Percentiles rank a stretch among this genome's conserved stretches.
Evolutionary conservation across 2,329 filamentous ascomycete species (phyloP).

Genomic region (Fusarium falciforme): DNA sequence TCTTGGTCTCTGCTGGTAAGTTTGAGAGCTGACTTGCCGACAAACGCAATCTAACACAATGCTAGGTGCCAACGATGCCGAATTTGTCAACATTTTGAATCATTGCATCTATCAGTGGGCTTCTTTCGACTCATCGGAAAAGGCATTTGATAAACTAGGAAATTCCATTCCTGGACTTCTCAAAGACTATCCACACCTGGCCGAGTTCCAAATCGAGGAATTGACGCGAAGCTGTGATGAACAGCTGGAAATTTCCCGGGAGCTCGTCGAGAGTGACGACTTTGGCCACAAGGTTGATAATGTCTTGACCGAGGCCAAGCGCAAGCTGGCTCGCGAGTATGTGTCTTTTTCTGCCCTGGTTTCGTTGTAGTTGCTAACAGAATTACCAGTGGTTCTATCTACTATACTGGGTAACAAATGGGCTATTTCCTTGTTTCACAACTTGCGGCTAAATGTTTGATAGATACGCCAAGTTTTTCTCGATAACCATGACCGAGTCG

Average conservation of each 20-base stretch:
- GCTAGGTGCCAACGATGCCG: neutral
- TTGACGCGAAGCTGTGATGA: neutral
- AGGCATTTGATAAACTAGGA: neutral
- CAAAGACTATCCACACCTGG: neutral
- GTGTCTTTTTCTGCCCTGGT: neutral
- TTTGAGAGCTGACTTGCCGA: no score
- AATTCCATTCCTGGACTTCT: neutral
- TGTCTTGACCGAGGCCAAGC: neutral
- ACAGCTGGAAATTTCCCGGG: neutral
- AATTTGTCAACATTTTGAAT: neutral
- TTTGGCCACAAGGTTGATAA: neutral
- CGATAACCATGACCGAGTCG: neutral
- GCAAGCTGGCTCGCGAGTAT: neutral
- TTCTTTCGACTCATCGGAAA: neutral
- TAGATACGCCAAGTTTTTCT: neutral
- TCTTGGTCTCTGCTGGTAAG: neutral
- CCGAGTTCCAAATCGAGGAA: neutral
- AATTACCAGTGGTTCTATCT: neutral
- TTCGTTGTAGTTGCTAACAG: neutral
- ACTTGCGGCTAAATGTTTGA: neutral
- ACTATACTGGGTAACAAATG: neutral
- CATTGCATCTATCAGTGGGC: neutral
- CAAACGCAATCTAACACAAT: neutral
- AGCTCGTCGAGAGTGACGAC: neutral
- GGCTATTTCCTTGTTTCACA: neutral